These are phyloP conservation scores for Macrophomina pseudophaseolina DNA, from an alignment of 2,329 filamentous ascomycete genomes.

Conservation along the genomic window DNA sequence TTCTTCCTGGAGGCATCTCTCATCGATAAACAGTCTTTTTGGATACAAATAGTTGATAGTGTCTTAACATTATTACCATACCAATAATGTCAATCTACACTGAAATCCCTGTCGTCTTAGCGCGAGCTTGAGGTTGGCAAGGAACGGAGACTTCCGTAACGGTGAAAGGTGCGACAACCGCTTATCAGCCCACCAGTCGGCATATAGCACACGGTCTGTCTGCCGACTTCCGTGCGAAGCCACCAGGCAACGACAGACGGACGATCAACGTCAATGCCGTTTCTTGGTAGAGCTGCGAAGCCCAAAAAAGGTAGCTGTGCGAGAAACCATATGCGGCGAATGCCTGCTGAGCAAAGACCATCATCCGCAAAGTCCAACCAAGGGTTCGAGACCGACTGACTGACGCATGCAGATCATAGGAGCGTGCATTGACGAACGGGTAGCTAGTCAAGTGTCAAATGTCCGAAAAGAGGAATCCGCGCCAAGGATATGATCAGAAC, in stretches of 20 bases:
- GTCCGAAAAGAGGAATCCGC: not conserved
- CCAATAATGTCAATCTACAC: not conserved
- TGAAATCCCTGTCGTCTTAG: too few relatives aligned
- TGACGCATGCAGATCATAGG: not conserved
- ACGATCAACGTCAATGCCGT: not conserved
- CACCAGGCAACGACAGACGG: too few relatives aligned
- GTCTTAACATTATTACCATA: slow-evolving; percentile 7
- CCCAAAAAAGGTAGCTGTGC: too few relatives aligned
- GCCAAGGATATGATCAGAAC: not conserved
- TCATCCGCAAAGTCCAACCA: not conserved
- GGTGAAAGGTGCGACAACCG: too few relatives aligned
- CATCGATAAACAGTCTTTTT: not conserved
- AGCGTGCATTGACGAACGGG: not conserved
- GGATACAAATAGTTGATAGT: slow-evolving; percentile 4
- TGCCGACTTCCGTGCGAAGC: too few relatives aligned
- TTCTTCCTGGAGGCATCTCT: too few relatives aligned
- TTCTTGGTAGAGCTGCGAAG: not conserved
- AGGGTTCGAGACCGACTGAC: not conserved
- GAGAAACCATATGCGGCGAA: too few relatives aligned
- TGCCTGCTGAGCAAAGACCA: too few relatives aligned
- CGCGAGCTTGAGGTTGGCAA: too few relatives aligned
- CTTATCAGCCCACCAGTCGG: too few relatives aligned
- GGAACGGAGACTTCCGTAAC: too few relatives aligned
- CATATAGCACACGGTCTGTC: too few relatives aligned
- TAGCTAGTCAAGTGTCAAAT: not conserved